Conservation (phyloP, 768 basidiomycete species). For the Pseudohyphozyma bogoriensis region DNA sequence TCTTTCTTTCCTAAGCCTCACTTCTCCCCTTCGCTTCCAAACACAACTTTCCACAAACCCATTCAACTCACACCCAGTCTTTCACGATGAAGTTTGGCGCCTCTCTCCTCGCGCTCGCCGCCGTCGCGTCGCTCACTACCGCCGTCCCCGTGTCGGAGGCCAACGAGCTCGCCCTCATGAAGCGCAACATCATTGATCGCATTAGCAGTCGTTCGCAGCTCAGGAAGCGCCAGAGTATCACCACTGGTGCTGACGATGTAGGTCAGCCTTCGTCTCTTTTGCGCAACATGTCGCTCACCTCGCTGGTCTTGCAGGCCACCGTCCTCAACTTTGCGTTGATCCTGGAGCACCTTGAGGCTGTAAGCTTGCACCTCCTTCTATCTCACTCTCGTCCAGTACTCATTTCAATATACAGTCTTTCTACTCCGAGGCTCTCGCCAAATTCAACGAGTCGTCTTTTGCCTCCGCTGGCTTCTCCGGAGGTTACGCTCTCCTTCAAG, state of each 20-base stretch:
- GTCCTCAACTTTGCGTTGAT: constrained; percentile 30
- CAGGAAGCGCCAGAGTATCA: constrained; percentile 20
- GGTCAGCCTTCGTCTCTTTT: not conserved
- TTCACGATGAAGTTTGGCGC: constrained; percentile 14
- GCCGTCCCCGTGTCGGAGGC: constrained; percentile 8
- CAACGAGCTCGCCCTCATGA: constrained; percentile 6
- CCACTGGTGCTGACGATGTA: constrained; percentile 8
- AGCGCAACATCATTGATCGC: constrained; percentile 19
- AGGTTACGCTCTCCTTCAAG: constrained; percentile 29
- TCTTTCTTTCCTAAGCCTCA: constrained; percentile 2
- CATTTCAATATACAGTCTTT: no score
- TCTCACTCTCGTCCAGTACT: not conserved
- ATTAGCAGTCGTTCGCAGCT: constrained; percentile 1
- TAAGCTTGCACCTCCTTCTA: not conserved
- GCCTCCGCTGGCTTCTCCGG: constrained; percentile 38
- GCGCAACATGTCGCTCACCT: not conserved
- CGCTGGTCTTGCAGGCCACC: constrained; percentile 16
- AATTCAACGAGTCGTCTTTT: constrained; percentile 47
- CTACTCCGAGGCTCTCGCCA: constrained; percentile 31
- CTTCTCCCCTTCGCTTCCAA: not conserved
- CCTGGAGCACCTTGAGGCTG: constrained; percentile 26
- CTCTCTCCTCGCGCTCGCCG: constrained; percentile 17
- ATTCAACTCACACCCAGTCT: not conserved
- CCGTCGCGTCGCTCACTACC: constrained; percentile 7
- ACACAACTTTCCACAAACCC: not conserved